A percentile compares a stretch with the other conserved stretches of the same genome.
phyloP scores from a whole-genome alignment of 805 yeast genomes.

The Dipodascus geniculatus region DNA sequence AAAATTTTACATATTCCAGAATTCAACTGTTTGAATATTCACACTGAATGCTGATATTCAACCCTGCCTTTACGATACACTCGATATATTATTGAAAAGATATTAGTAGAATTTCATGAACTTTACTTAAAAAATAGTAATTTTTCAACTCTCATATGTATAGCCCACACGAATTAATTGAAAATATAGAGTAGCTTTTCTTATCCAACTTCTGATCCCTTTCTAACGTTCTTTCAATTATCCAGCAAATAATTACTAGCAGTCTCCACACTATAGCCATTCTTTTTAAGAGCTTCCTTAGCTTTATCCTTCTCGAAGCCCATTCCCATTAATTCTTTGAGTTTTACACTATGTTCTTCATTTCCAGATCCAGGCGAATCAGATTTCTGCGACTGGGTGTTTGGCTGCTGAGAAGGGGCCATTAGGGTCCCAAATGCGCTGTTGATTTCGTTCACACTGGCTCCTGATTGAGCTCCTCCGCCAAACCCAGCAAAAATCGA shows the following conservation, averaged over 20 bases:
- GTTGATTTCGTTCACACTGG: constrained; percentile 11
- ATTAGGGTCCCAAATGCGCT: constrained; percentile 12
- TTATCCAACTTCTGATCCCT: neutral
- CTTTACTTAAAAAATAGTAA: no score
- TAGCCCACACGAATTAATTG: neutral
- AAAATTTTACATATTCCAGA: no score
- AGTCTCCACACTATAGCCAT: constrained; percentile 65
- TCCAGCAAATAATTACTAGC: constrained; percentile 85
- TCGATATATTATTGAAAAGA: no score
- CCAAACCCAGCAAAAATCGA: constrained; percentile 86
- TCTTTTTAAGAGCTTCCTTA: constrained; percentile 50
- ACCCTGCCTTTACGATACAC: no score
- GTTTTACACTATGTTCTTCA: constrained; percentile 34
- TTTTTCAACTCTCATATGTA: neutral
- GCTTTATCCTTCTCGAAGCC: constrained; percentile 68
- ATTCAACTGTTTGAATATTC: no score
- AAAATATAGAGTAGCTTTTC: neutral
- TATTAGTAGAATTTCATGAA: no score
- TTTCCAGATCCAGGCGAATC: constrained; percentile 12
- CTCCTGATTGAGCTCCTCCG: constrained; percentile 10
- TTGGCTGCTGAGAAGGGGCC: constrained; percentile 6
- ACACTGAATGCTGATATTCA: no score
- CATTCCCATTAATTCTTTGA: constrained; percentile 79
- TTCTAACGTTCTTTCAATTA: constrained; percentile 18
- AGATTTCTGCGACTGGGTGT: constrained; percentile 2